Conservation (phyloP, 2,329 filamentous ascomycete species). For the Lachnellula suecica region DNA sequence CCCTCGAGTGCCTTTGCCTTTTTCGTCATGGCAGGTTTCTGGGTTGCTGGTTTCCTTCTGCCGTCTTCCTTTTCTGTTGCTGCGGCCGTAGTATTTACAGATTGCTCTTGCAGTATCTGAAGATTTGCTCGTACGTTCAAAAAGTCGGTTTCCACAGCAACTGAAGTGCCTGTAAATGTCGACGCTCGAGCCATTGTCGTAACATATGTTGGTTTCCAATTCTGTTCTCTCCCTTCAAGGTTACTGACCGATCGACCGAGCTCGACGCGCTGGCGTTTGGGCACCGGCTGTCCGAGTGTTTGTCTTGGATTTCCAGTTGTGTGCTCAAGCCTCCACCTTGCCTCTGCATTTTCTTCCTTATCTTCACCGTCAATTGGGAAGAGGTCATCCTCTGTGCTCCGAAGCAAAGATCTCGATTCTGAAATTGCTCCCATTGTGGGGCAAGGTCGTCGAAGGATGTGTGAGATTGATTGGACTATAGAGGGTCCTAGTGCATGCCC, state of each 20-base stretch:
- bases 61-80: constrained; percentile 6
- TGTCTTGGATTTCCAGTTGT: constrained; percentile 24
- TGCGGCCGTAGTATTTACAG: constrained; percentile 22
- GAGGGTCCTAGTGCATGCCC: constrained; percentile 69
- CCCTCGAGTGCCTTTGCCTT: constrained; percentile 15
- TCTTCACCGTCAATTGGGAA: constrained; percentile 65
- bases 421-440: constrained; percentile 48
- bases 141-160: constrained; percentile 22
- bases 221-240: constrained; percentile 8
- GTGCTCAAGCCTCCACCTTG: constrained; percentile 34
- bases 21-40: constrained; percentile 4
- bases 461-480: constrained; percentile 65
- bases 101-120: constrained; percentile 29
- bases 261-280: constrained; percentile 30
- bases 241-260: constrained; percentile 13
- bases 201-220: constrained; percentile 40
- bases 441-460: constrained; percentile 65
- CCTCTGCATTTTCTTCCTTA: constrained; percentile 33
- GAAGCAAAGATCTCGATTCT: constrained; percentile 48
- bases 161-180: constrained; percentile 59
- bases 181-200: constrained; percentile 63
- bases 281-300: constrained; percentile 20
- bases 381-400: constrained; percentile 62
- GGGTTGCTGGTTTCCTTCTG: constrained; percentile 1
- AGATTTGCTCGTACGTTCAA: constrained; percentile 31